Conservation (phyloP, 108 stramenopile genomes). For the Craspedostauros australis region DNA sequence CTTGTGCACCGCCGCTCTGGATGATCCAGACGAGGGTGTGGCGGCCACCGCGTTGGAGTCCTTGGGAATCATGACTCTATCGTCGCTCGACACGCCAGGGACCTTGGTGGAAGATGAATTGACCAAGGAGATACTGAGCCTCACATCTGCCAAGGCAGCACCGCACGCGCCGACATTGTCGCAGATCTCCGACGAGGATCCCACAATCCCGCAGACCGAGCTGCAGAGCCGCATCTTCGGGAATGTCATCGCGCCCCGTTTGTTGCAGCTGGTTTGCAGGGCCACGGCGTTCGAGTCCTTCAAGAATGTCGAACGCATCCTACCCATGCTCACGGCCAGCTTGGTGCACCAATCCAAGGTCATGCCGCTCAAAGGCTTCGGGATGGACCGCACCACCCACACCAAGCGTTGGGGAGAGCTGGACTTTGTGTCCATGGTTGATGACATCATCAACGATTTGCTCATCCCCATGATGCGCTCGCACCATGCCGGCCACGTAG, state of each 20-base stretch:
- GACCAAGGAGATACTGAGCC: conserved; percentile 15
- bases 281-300: conserved; percentile 22
- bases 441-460: conserved; percentile 38
- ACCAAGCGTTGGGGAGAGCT: conserved; percentile 41
- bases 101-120: conserved; percentile 36
- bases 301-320: conserved; percentile 26
- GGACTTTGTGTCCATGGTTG: conserved; percentile 26
- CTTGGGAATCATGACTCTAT: conserved; percentile 53
- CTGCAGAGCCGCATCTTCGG: conserved; percentile 51
- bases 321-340: conserved; percentile 50
- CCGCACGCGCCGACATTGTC: conserved; percentile 29
- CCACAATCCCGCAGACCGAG: conserved; percentile 31
- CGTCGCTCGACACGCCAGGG: conserved; percentile 15
- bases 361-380: conserved; percentile 20
- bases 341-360: conserved; percentile 47
- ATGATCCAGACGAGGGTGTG: conserved; percentile 63
- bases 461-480: conserved; percentile 38
- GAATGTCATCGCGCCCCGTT: conserved; percentile 47
- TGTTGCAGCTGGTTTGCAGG: conserved; percentile 45
- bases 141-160: conserved; percentile 1
- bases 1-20: conserved; percentile 46
- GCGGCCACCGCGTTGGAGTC: conserved; percentile 53
- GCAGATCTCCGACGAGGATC: conserved; percentile 36
- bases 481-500: conserved; percentile 5
- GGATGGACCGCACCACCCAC: conserved; percentile 26